Conservation (phyloP, 2,329 filamentous ascomycete genomes). For the Aphanocladium album region DNA sequence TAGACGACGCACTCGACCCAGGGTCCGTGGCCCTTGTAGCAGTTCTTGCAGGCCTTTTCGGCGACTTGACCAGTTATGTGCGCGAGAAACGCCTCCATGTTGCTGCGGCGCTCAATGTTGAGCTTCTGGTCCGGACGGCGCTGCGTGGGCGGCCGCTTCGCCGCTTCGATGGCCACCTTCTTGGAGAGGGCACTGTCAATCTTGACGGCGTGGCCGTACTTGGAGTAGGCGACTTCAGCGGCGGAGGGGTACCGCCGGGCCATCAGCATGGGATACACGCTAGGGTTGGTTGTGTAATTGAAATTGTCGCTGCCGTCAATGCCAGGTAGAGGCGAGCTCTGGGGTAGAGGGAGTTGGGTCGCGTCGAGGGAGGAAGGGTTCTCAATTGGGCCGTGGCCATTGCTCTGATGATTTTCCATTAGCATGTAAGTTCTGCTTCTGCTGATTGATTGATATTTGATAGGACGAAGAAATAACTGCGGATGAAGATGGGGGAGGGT, state of each 20-base stretch:
- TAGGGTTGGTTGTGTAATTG: neutral
- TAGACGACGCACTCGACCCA: slow-evolving; percentile 57
- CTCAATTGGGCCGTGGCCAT: slow-evolving; percentile 14
- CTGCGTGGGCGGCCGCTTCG: slow-evolving; percentile 46
- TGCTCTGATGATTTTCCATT: slow-evolving; percentile 1
- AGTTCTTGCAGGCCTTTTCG: slow-evolving; percentile 52
- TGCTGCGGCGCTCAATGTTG: slow-evolving; percentile 53
- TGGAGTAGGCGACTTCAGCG: slow-evolving; percentile 41
- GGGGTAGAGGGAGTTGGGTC: neutral
- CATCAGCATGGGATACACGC: neutral
- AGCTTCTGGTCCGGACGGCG: slow-evolving; percentile 49
- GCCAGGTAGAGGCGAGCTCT: neutral
- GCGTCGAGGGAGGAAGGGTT: neutral
- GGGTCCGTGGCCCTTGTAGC: slow-evolving; percentile 54
- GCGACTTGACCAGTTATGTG: slow-evolving; percentile 50
- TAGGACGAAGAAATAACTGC: neutral
- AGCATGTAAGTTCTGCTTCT: neutral
- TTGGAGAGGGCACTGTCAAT: slow-evolving; percentile 52
- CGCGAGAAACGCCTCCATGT: slow-evolving; percentile 54
- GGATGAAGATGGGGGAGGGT: neutral
- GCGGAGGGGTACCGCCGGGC: slow-evolving; percentile 28
- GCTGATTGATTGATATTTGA: neutral
- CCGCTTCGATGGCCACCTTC: slow-evolving; percentile 44
- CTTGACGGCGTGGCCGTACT: slow-evolving; percentile 42
- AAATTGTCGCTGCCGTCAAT: neutral